phyloP scores from a whole-genome alignment of 768 basidiomycete genomes.

The Macrolepiota albuminosa region DNA sequence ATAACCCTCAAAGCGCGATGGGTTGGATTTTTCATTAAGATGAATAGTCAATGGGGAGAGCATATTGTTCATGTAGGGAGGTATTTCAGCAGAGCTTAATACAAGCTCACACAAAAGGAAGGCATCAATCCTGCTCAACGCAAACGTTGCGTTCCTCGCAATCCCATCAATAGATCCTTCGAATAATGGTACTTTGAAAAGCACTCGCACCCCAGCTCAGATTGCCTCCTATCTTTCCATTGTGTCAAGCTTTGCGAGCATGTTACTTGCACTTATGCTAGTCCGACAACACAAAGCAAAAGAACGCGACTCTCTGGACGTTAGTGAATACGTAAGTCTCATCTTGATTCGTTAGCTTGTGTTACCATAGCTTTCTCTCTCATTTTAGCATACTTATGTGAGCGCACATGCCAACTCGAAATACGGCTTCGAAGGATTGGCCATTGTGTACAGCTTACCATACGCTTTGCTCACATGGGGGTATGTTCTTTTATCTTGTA shows the following conservation, averaged over 20 bases:
- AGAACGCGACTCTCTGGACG: conserved; percentile 21
- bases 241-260: conserved; percentile 35
- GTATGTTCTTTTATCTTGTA: not conserved
- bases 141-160: conserved; percentile 45
- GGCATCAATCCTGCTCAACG: conserved; percentile 47
- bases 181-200: conserved; percentile 18
- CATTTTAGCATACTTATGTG: not conserved
- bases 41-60: conserved; percentile 23
- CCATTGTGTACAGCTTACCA: conserved; percentile 8
- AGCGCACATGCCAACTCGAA: not conserved
- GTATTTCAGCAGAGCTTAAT: not conserved
- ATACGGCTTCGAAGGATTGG: conserved; percentile 1
- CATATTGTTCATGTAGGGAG: conserved; percentile 19
- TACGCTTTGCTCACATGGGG: conserved; percentile 7
- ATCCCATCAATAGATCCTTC: conserved; percentile 37
- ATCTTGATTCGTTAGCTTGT: not conserved
- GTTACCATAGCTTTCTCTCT: not conserved
- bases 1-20: conserved; percentile 33
- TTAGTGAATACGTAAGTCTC: conserved; percentile 2
- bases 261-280: conserved; percentile 40
- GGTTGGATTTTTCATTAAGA: conserved; percentile 30
- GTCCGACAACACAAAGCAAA: conserved; percentile 36
- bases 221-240: conserved; percentile 42
- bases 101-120: conserved; percentile 29
- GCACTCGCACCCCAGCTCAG: conserved; percentile 24